Base-by-base conservation (phyloP, 2,329 filamentous ascomycete genomes). In the Immersiporthe knoxdaviesiana region DNA sequence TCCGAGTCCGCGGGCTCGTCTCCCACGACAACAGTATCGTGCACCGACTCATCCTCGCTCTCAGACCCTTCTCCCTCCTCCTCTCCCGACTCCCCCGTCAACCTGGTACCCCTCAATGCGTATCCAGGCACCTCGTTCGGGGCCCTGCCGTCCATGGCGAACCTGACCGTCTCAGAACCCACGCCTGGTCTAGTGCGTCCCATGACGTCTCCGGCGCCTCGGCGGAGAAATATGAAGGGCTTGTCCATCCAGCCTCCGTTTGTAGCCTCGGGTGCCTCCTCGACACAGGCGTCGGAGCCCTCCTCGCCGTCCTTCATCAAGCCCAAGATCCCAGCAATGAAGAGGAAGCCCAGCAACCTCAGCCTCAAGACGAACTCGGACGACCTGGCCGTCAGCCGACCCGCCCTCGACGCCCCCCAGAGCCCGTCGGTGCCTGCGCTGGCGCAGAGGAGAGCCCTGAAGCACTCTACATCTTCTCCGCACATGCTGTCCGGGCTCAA, bases 1-100 rank as follows among this genome's bases (percentile, higher is more conserved):
- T 92, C 92, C 21, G 93, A 92, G 72, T 98, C 96, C 1, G 92
- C 92, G 56, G 94, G 97, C 76, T 97, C 95, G 30, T 98, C 95
- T 11, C 96, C 96, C 1, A 98, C 95, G 10, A 97, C 94, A 3
- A 97, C 95, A 2, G 88, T 96, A 63, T 97, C 94, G 7, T 97
- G 93, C 27, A 93, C 95, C 72, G 95, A 97, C 81, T 97, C 94
- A 6, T 95, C 93, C 11, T 92, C 93, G 39, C 85, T 96, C 63
- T 94, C 94, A 39, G 95, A 98, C 75, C 91, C 93, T 10, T 97
- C 95, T 6, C 94, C 96, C 3, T 95, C 91, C 65, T 93, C 94
- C 30, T 97, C 95, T 1, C 95, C 95, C 11, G 94, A 97, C 79
- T 97, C 96, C 2, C 93, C 94, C 1, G 84, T 91, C 67, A 91